Evolutionary conservation across 306 rosid genomes (phyloP).

Genomic region (Argentina anserina): DNA sequence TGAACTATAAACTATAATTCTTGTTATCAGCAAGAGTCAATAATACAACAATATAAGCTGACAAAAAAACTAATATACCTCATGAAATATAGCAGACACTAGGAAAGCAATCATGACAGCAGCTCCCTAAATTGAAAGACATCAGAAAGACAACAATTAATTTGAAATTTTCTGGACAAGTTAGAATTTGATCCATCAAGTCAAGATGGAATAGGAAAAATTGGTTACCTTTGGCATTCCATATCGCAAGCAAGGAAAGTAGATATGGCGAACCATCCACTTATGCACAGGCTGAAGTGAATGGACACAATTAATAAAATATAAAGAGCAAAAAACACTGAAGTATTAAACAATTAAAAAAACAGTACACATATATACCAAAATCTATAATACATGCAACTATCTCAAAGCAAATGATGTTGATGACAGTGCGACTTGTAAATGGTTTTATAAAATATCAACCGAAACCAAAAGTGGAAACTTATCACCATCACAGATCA

Average conservation of each 20-base stretch:
- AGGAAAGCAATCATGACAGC: conserved; percentile 68
- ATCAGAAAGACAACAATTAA: conserved; percentile 14
- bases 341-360: conserved; percentile 7
- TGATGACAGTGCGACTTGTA: neutral
- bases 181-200: neutral
- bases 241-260: conserved; percentile 74
- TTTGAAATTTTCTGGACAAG: neutral
- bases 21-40: neutral
- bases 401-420: neutral
- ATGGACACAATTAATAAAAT: neutral
- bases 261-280: conserved; percentile 97
- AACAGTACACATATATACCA: neutral
- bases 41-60: neutral
- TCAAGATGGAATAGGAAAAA: neutral
- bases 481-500: neutral
- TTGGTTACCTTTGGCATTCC: conserved; percentile 81
- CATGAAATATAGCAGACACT: conserved; percentile 91
- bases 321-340: neutral
- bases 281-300: conserved; percentile 87
- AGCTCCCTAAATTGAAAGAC: conserved; percentile 48
- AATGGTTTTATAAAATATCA: neutral
- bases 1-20: neutral
- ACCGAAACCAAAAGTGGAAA: neutral
- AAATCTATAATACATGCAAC: neutral
- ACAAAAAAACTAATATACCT: conserved; percentile 43